Conservation (phyloP, 192 early-diverging fungal species). For the Coemansia aciculifera region DNA sequence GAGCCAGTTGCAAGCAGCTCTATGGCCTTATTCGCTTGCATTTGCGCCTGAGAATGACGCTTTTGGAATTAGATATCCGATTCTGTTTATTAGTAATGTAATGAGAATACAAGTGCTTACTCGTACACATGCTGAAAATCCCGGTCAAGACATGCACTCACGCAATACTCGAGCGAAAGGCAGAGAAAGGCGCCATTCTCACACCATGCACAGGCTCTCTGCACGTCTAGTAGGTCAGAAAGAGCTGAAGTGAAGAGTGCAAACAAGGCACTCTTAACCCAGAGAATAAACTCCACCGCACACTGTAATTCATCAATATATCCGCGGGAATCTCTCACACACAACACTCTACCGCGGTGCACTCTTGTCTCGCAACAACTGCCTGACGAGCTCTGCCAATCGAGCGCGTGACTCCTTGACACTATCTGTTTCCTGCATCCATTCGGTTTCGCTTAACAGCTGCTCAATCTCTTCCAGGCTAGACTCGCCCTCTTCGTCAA, state of each 20-base stretch:
- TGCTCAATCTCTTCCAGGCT: conserved; percentile 26
- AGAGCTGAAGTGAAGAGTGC: neutral
- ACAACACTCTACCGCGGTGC: neutral
- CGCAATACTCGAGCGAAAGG: neutral
- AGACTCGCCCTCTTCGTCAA: conserved; percentile 15
- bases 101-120: neutral
- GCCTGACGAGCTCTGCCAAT: conserved; percentile 24
- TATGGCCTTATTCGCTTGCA: neutral
- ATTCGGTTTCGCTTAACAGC: conserved; percentile 43
- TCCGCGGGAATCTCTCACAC: neutral
- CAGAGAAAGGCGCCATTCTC: conserved; percentile 8
- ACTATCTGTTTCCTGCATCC: conserved; percentile 25
- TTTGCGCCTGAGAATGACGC: neutral
- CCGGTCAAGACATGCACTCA: neutral
- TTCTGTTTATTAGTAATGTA: neutral
- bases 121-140: conserved; percentile 2
- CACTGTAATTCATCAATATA: neutral
- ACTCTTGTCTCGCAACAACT: conserved; percentile 1
- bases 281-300: conserved; percentile 3
- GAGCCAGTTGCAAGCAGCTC: conserved; percentile 9
- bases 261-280: neutral
- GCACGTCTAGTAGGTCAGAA: neutral
- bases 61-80: conserved; percentile 2
- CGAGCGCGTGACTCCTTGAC: conserved; percentile 26
- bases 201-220: neutral